These are phyloP conservation scores for Nasturtium officinale DNA, from an alignment of 345 rosid species.

Conservation along the genomic window DNA sequence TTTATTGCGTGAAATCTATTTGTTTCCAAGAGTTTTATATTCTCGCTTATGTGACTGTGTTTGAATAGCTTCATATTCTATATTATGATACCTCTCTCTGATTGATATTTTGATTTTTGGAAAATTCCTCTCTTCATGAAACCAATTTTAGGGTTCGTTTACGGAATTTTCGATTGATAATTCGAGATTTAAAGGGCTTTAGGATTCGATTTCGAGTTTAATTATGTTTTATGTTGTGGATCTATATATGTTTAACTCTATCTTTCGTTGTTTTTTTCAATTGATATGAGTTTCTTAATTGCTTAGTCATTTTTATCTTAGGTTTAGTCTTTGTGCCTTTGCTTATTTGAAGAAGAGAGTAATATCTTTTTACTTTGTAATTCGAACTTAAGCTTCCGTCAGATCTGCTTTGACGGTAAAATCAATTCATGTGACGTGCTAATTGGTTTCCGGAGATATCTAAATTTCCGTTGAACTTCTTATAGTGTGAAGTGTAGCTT, in stretches of 20 bases:
- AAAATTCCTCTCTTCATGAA: conserved; percentile 36
- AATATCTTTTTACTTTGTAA: neutral
- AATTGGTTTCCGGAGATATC: conserved; percentile 2
- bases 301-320: conserved; percentile 20
- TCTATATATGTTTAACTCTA: conserved; percentile 55
- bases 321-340: neutral
- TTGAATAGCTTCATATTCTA: conserved; percentile 35
- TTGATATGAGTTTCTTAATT: conserved; percentile 22
- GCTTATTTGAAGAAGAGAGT: neutral
- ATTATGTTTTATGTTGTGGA: conserved; percentile 46
- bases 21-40: conserved; percentile 15
- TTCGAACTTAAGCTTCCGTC: neutral
- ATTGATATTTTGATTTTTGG: conserved; percentile 1
- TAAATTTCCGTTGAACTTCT: neutral
- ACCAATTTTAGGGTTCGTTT: conserved; percentile 41
- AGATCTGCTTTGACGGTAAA: conserved; percentile 23
- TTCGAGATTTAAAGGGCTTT: conserved; percentile 47
- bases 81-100: conserved; percentile 17
- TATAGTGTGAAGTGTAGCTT: conserved; percentile 15
- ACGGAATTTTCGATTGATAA: conserved; percentile 42
- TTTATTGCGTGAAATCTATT: conserved; percentile 31
- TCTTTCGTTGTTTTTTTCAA: conserved; percentile 24
- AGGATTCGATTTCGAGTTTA: conserved; percentile 43
- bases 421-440: conserved; percentile 5
- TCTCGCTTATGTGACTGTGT: conserved; percentile 29